These are phyloP conservation scores for Acanthamoeba sp. DNA, from an alignment of 208 protist genomes.

Conservation along the genomic window DNA sequence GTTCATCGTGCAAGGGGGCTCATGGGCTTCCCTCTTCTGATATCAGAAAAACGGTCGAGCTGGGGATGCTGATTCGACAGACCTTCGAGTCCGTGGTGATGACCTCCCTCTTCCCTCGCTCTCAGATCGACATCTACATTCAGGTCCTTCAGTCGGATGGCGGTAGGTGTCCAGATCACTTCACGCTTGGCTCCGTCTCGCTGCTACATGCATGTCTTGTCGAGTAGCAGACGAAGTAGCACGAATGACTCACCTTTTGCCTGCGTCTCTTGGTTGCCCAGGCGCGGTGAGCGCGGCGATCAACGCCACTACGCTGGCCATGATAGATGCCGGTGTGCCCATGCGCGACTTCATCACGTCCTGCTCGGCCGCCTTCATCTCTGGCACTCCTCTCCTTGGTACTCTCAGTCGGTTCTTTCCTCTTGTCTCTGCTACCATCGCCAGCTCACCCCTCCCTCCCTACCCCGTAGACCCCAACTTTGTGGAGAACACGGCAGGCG, in stretches of 20 bases:
- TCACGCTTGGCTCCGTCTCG: no score
- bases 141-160: slow-evolving; percentile 93
- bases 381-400: slow-evolving; percentile 87
- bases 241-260: no score
- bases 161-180: slow-evolving; percentile 70
- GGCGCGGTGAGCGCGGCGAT: slow-evolving; percentile 84
- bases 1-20: no score
- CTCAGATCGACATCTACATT: slow-evolving; percentile 92
- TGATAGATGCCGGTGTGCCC: slow-evolving; percentile 94
- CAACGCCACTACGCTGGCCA: slow-evolving; percentile 93
- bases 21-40: background rate
- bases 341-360: slow-evolving; percentile 92
- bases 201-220: no score
- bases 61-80: slow-evolving; percentile 86
- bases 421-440: background rate
- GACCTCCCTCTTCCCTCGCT: slow-evolving; percentile 84
- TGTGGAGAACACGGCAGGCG: slow-evolving; percentile 86
- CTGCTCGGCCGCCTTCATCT: slow-evolving; percentile 89
- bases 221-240: no score
- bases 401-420: background rate
- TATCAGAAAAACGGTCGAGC: slow-evolving; percentile 75
- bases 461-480: slow-evolving; percentile 85
- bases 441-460: background rate
- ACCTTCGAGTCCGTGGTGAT: slow-evolving; percentile 87
- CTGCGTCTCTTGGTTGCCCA: background rate